These are phyloP conservation scores for Triticum turgidum DNA, from an alignment of 176 grass and related monocot genomes.

Conservation along the genomic window DNA sequence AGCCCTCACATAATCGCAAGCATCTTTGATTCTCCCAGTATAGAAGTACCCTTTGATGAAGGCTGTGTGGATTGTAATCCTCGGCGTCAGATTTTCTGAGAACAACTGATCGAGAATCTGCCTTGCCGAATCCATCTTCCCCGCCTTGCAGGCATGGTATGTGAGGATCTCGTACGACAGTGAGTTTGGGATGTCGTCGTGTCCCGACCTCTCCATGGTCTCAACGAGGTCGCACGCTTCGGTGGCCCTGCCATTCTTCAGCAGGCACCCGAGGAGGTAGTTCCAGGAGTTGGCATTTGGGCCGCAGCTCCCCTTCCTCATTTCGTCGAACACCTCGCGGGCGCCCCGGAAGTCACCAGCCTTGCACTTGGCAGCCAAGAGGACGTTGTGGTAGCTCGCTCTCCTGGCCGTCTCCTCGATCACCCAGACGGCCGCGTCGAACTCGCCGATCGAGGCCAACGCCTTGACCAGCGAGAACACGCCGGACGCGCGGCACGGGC, in stretches of 20 bases:
- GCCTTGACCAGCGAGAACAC: conserved; percentile 75
- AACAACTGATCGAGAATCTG: conserved; percentile 64
- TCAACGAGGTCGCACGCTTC: conserved; percentile 75
- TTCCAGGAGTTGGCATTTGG: conserved; percentile 78
- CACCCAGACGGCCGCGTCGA: conserved; percentile 54
- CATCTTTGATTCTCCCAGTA: conserved; percentile 48
- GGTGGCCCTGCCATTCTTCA: conserved; percentile 54
- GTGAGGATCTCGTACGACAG: conserved; percentile 65
- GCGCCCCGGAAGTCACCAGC: conserved; percentile 62
- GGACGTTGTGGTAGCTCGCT: conserved; percentile 62
- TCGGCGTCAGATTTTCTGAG: conserved; percentile 50
- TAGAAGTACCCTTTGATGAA: conserved; percentile 83
- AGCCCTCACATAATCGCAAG: conserved; percentile 51
- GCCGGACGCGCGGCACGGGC: conserved; percentile 60
- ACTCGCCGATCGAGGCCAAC: conserved; percentile 52
- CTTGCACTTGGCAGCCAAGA: conserved; percentile 63
- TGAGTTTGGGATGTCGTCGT: conserved; percentile 30
- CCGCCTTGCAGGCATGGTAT: conserved; percentile 63
- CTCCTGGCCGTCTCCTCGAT: conserved; percentile 58
- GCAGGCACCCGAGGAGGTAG: conserved; percentile 74
- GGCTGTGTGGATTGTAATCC: conserved; percentile 62
- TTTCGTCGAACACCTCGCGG: conserved; percentile 71
- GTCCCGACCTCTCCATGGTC: conserved; percentile 52
- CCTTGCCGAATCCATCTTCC: conserved; percentile 61
- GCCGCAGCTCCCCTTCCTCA: conserved; percentile 53